A percentile compares a stretch with the other conserved stretches of the same genome.
Evolutionary conservation across 129 eudicot species (phyloP).

Genomic region (Chrysanthemum seticuspe): DNA sequence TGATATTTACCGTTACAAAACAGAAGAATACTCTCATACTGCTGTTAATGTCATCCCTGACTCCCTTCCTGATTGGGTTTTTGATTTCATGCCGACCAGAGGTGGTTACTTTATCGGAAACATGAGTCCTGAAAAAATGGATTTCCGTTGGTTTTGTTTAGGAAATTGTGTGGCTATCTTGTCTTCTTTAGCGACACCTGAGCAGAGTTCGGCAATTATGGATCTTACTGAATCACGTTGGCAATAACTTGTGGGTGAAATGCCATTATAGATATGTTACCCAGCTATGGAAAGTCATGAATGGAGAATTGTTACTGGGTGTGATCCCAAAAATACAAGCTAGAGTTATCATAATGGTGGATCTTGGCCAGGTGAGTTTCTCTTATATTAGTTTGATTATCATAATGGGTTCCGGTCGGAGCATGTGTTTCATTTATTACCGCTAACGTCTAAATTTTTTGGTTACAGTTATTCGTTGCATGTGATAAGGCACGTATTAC

Average conservation of each 20-base stretch:
- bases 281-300: constrained; percentile 95
- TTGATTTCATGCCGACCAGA: constrained; percentile 89
- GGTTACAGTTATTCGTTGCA: no score
- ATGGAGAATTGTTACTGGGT: constrained; percentile 91
- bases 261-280: constrained; percentile 91
- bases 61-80: constrained; percentile 94
- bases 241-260: constrained; percentile 89
- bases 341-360: constrained; percentile 99
- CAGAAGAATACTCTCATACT: constrained; percentile 96
- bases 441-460: no score
- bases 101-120: constrained; percentile 97
- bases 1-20: constrained; percentile 84
- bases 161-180: constrained; percentile 89
- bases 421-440: no score
- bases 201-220: constrained; percentile 88
- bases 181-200: constrained; percentile 90
- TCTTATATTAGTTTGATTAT: background rate
- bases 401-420: background rate
- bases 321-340: constrained; percentile 87
- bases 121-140: constrained; percentile 92
- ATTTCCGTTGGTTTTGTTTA: constrained; percentile 96
- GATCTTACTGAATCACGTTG: constrained; percentile 90
- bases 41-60: constrained; percentile 97
- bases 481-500: no score
- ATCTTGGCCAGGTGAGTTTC: constrained; percentile 86